Conservation (phyloP, 2,329 filamentous ascomycete species). For the Diaporthe ilicicola region DNA sequence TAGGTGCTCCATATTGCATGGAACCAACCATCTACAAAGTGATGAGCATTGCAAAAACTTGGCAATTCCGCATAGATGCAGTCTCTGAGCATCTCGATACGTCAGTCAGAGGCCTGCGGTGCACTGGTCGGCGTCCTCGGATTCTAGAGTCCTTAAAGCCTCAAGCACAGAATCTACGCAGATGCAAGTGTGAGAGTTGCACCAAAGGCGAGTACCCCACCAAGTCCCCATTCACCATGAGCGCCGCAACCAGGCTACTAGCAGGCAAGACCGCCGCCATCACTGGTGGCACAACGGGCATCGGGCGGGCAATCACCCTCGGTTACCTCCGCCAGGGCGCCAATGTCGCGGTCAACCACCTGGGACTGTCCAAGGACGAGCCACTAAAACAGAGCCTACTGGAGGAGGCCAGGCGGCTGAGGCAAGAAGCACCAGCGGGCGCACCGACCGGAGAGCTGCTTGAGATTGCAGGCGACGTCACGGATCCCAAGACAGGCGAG, state of each 20-base stretch:
- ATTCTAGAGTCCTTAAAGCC: too few relatives aligned
- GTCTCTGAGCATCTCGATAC: too few relatives aligned
- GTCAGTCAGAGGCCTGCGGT: too few relatives aligned
- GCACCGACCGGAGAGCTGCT: slow-evolving; percentile 59
- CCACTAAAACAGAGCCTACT: slow-evolving; percentile 42
- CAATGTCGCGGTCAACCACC: slow-evolving; percentile 69
- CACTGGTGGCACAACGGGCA: slow-evolving; percentile 73
- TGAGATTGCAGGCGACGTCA: slow-evolving; percentile 70
- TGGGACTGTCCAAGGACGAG: slow-evolving; percentile 50
- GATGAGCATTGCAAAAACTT: too few relatives aligned
- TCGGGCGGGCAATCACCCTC: slow-evolving; percentile 74
- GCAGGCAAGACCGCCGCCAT: slow-evolving; percentile 69
- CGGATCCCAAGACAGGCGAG: slow-evolving; percentile 67
- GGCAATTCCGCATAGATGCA: too few relatives aligned
- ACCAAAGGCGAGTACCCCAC: too few relatives aligned
- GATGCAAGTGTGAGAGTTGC: too few relatives aligned
- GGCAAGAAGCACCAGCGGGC: slow-evolving; percentile 32
- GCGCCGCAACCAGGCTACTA: slow-evolving; percentile 48
- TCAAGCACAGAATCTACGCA: too few relatives aligned
- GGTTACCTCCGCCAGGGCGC: slow-evolving; percentile 71
- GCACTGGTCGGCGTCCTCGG: too few relatives aligned
- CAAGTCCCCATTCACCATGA: too few relatives aligned
- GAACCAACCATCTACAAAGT: too few relatives aligned
- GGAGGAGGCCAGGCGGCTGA: slow-evolving; percentile 46
- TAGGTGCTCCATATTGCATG: too few relatives aligned